Conservation (phyloP, 2,329 filamentous ascomycete genomes). For the Davidsoniella neocaledoniae region DNA sequence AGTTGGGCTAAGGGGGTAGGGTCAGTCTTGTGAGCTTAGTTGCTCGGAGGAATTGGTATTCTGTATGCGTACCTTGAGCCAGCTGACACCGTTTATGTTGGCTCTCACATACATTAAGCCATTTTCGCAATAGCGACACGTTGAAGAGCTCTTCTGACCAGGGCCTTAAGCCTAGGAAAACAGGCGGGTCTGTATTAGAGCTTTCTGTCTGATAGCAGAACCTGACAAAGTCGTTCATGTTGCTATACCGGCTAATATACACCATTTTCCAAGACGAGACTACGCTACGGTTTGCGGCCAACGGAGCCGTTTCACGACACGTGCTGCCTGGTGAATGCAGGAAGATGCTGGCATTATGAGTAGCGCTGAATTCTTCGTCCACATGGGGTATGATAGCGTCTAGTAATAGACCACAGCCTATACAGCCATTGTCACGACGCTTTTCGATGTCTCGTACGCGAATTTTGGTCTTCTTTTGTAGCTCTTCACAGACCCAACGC, state of each 20-base stretch:
- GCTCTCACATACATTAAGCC: neutral
- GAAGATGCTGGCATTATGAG: too few species aligned
- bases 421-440: neutral
- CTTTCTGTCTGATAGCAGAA: neutral
- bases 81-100: neutral
- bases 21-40: too few species aligned
- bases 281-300: neutral
- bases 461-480: neutral
- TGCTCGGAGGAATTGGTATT: neutral
- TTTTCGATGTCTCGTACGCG: neutral
- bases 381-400: neutral
- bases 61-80: too few species aligned
- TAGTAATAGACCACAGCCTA: neutral
- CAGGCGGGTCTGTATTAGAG: neutral
- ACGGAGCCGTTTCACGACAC: neutral
- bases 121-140: neutral
- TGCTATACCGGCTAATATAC: neutral
- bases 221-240: neutral
- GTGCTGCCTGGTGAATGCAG: neutral
- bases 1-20: neutral
- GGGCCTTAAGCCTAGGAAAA: neutral
- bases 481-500: neutral
- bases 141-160: conserved; percentile 3
- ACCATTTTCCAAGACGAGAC: conserved; percentile 1
- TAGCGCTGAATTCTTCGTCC: neutral